Conservation (phyloP, 345 rosid species). For the Mangifera indica region DNA sequence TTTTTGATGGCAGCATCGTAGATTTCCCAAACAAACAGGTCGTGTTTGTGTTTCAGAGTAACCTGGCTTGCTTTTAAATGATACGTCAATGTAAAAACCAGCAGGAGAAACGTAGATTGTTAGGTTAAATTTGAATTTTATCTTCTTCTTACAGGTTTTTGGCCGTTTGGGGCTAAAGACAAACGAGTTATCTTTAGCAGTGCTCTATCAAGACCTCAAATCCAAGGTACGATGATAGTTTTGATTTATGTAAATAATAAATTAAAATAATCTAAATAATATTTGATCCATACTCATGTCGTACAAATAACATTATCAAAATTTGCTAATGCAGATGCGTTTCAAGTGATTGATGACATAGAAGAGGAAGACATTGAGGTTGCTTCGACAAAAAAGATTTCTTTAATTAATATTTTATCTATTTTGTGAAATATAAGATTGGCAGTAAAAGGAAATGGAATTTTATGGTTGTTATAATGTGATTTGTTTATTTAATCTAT, state of each 20-base stretch:
- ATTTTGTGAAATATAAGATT: not conserved
- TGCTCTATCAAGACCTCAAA: constrained; percentile 43
- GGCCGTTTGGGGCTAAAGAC: constrained; percentile 32
- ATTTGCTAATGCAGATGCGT: constrained; percentile 28
- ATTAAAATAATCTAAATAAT: not conserved
- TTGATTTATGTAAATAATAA: not conserved
- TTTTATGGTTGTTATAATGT: constrained; percentile 9
- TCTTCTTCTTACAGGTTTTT: constrained; percentile 27
- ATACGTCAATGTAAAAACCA: not conserved
- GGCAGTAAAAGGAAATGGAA: not conserved
- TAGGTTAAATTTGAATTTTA: not conserved
- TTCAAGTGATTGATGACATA: constrained; percentile 47
- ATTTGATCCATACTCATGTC: not conserved
- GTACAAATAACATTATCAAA: not conserved
- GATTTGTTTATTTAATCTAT: not conserved
- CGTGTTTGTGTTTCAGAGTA: not conserved
- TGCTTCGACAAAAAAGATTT: not conserved
- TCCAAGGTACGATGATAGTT: constrained; percentile 42
- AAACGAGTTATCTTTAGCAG: constrained; percentile 19
- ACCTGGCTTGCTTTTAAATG: not conserved
- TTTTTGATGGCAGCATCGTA: constrained; percentile 18
- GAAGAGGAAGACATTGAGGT: constrained; percentile 46
- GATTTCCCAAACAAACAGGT: not conserved
- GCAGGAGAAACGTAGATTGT: not conserved
- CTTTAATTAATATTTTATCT: not conserved